Base-by-base conservation (phyloP, 2,329 filamentous ascomycete species). In the Fusarium nematophilum region DNA sequence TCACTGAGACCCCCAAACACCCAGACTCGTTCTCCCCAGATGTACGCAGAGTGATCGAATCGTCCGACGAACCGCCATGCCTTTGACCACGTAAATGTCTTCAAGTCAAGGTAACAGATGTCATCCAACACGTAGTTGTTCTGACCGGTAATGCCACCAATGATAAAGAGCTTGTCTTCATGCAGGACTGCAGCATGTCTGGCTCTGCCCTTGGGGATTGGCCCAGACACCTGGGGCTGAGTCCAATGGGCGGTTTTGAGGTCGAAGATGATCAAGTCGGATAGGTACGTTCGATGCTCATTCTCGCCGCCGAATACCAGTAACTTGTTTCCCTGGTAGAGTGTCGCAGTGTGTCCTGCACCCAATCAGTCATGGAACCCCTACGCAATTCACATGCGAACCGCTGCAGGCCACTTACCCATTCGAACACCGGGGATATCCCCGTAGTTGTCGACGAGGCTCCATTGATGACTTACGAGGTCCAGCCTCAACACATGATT, bases 231-330 rank as follows among this genome's bases (percentile, higher is more conserved):
- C 62, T 93, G 87, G 10, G 95, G 95, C 68, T 97, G 93, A 6
- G 92, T 96, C 95, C 95, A 99, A 72, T 96, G 90, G 29, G 94
- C 93, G 1, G 92, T 95, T 73, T 93, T 91, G 53, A 99, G 86
- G 73, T 99, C 93, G 73, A 99, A 96, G 44, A 99, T 89, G 62
- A 98, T 96, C 17, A 99, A 86, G 73, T 99, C 95, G 40, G 93
- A 96, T 10, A 99, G 87, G 73, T 97, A 97, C 53, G 93, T 93
- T 65, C 93, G 87, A 72, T 98, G 95, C 74, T 99, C 95, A 76
- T 99, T 99, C 79, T 99, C 95, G 64, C 95, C 95, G 52, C 95
- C 95, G 72, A 97, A 99, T 2, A 99, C 93, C 3, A 99, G 84
- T n/a, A 99, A 82, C 76, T 98, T 98, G 75, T 94, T 90, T 58